Evolutionary conservation across 805 yeast species (phyloP), one percentile per base, ranked within the genome.

Genomic region (Teunomyces pallodes): DNA sequence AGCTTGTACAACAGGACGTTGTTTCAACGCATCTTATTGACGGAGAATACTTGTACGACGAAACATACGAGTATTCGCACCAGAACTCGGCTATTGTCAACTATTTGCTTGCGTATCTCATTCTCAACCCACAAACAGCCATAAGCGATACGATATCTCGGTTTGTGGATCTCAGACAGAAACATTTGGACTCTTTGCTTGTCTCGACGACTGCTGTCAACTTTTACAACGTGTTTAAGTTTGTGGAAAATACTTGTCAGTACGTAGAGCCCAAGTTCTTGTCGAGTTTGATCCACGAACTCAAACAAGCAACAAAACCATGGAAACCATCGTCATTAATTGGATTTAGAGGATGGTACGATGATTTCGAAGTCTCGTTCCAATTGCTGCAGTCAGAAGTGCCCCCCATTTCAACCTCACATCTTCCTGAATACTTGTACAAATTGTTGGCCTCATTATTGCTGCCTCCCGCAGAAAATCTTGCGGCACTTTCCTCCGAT

Each of bases 331-430:
- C 60, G 1, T 59, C 58, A 3, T 43, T 61, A 16, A 51, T 70
- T 33, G 75, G 74, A 1, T 67, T 64, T 47, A 61, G 58, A 33
- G 51, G 60, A 45, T 71, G 75, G 75, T 52, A 67, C 31, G 62
- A 59, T n/a, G 53, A 48, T 35, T 54, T 46, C 9, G 30, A 24
- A 5, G 52, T 61, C 9, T 10, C n/a, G 1, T 60, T 61, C 31
- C 43, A 29, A 4, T 13, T 26, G 10, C n/a, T 5, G 17, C 9
- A 54, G 4, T 16, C 27, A 5, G 20, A 38, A 1, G 14, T 26
- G 7, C 30, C 41, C 5, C 7, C 41, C n/a, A 29, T 38, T 3
- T 24, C 41, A 8, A 38, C 41, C 10, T 12, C 7, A 4, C 41
- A 38, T 26, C 41, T 38, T n/a, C 30, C 41, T 5, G 9, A 6